Evolutionary conservation across 176 grass and related monocot species (phyloP).

Genomic region (Echinochloa phyllopogon): DNA sequence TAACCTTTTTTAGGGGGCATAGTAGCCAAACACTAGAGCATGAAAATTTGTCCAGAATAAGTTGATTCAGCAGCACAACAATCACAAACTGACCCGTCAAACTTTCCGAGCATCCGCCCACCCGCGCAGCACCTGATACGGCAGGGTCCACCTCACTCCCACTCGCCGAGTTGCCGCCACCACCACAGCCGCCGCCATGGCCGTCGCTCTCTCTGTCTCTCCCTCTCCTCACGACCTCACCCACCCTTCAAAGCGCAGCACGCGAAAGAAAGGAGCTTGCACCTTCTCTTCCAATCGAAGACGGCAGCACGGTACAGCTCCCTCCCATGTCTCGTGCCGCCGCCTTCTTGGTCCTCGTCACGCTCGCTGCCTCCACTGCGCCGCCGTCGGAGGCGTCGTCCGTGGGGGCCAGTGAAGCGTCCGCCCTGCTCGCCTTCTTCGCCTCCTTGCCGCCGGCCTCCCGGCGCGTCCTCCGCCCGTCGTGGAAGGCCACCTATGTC

Average conservation of each 20-base stretch:
- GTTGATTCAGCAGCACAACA: too few species aligned
- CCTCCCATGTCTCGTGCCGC: constrained; percentile 17
- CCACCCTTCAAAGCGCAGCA: constrained; percentile 9
- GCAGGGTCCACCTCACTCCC: not conserved
- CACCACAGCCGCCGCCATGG: not conserved
- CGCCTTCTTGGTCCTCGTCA: not conserved
- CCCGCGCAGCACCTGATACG: not conserved
- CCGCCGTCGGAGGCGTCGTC: not conserved
- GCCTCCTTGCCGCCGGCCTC: constrained; percentile 38
- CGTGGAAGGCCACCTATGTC: constrained; percentile 29
- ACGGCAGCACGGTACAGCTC: not conserved
- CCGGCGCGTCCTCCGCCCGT: constrained; percentile 47
- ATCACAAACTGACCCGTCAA: not conserved
- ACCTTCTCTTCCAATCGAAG: not conserved
- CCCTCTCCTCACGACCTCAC: not conserved
- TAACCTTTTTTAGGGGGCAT: too few species aligned
- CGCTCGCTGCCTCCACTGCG: constrained; percentile 2
- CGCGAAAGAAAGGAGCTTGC: not conserved
- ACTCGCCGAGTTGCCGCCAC: not conserved
- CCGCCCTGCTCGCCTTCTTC: constrained; percentile 56
- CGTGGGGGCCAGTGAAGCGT: not conserved
- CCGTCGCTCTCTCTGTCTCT: not conserved
- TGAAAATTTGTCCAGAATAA: too few species aligned
- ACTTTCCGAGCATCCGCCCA: not conserved
- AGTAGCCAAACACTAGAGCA: too few species aligned